Conservation (phyloP, 108 stramenopile species). For the Skeletonema marinoi region DNA sequence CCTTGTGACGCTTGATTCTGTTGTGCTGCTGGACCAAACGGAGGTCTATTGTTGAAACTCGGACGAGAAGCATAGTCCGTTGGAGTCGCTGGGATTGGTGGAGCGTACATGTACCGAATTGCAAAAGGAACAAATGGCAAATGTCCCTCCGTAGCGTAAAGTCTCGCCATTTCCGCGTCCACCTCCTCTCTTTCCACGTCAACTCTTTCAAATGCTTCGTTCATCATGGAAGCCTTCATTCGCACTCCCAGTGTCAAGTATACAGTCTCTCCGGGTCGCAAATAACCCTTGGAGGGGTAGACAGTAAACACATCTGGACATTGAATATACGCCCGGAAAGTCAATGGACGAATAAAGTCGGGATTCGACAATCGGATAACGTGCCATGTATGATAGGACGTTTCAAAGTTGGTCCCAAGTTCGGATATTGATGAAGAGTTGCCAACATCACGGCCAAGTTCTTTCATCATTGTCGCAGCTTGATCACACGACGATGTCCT, state of each 20-base stretch:
- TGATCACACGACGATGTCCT: neutral
- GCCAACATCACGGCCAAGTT: slow-evolving; percentile 11
- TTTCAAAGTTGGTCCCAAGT: slow-evolving; percentile 31
- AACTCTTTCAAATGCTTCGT: slow-evolving; percentile 54
- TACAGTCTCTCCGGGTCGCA: slow-evolving; percentile 61
- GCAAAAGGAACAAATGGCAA: slow-evolving; percentile 66
- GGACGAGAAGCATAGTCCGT: slow-evolving; percentile 17
- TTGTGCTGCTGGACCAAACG: slow-evolving; percentile 14
- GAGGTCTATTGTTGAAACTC: neutral
- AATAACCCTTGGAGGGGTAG: slow-evolving; percentile 68
- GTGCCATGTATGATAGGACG: slow-evolving; percentile 71
- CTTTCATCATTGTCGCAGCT: slow-evolving; percentile 4
- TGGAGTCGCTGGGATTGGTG: slow-evolving; percentile 35
- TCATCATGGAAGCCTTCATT: slow-evolving; percentile 48
- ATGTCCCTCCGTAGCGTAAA: slow-evolving; percentile 54
- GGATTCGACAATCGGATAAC: slow-evolving; percentile 66
- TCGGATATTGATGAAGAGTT: neutral
- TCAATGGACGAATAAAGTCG: slow-evolving; percentile 53
- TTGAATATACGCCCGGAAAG: slow-evolving; percentile 59
- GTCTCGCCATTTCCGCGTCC: slow-evolving; percentile 43
- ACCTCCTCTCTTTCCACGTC: slow-evolving; percentile 64
- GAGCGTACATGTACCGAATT: slow-evolving; percentile 69
- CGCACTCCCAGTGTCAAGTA: slow-evolving; percentile 59
- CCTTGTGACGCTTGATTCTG: slow-evolving; percentile 3
- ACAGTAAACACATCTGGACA: slow-evolving; percentile 69